Evolutionary conservation across 345 rosid genomes (phyloP), one percentile per base, ranked within the genome.

Genomic region (Mangifera indica): DNA sequence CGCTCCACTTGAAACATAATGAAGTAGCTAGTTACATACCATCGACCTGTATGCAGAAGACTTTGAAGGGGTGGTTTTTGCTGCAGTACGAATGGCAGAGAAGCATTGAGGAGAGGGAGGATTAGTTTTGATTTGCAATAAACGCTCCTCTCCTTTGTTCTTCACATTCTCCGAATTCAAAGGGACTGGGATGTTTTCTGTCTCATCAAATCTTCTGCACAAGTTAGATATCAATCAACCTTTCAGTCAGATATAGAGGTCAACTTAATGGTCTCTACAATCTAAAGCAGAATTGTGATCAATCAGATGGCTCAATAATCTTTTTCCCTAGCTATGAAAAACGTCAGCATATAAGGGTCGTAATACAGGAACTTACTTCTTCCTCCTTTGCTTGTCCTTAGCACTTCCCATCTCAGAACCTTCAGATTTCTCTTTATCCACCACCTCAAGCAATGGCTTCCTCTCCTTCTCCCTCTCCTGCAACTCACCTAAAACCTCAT

Each of bases 91-190:
- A 46, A 81, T 81, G n/a, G 84, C 87, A 17, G 96, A 95, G 80
- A 95, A 91, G 83, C 99, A 92, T 75, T 91, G 99, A 51, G 98
- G 99, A 60, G 99, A 91, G 72, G 99, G 99, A 81, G 99, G 99
- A 71, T 84, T 88, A n/a, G 91, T 89, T 71, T 93, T 86, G 56
- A 88, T 87, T 60, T 86, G 96, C 78, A 86, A 76, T 51, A 85
- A 58, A 20, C 80, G 80, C 40, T 86, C 88, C n/a, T 84, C 81
- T 76, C 82, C 87, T 74, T 81, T 86, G 72, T 66, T 76, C 80
- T 83, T 85, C 44, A 86, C 78, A 66, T 73, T 86, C 81, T 82
- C 93, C 79, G 84, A 74, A 69, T 91, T 85, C 44, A 86, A 20
- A 60, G 80, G 48, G 51, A 84, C 66, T 1, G 87, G 90, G 58